phyloP scores from a whole-genome alignment of 2,329 filamentous ascomycete genomes.

The Curvularia sp. region DNA sequence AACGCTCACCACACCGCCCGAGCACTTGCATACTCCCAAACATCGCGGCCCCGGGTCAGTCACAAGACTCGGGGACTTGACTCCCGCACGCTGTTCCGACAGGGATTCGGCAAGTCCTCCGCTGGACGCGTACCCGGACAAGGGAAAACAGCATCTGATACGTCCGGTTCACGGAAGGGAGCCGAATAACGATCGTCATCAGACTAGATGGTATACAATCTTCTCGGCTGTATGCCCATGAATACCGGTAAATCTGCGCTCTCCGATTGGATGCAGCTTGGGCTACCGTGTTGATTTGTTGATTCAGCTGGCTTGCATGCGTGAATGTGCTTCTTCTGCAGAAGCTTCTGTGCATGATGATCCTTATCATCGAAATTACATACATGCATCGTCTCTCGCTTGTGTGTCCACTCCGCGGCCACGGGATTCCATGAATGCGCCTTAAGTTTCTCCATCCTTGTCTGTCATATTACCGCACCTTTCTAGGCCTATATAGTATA shows the following conservation, averaged over 20 bases:
- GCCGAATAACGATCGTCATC: neutral
- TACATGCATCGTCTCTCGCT: neutral
- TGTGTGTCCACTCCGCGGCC: neutral
- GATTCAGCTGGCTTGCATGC: neutral
- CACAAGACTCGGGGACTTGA: neutral
- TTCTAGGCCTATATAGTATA: no score
- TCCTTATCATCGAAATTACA: neutral
- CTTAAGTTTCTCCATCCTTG: no score
- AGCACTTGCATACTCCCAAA: neutral
- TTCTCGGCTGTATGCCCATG: neutral
- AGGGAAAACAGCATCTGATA: neutral
- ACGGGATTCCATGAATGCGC: no score
- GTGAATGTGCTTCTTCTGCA: neutral
- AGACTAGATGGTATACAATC: neutral
- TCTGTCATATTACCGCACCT: no score
- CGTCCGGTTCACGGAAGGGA: neutral
- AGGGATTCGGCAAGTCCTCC: neutral
- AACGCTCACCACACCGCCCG: neutral
- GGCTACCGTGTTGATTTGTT: neutral
- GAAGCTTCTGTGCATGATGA: neutral
- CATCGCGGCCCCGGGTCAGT: neutral
- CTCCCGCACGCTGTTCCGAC: neutral
- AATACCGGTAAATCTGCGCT: neutral
- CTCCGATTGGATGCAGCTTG: neutral
- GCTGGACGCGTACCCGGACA: neutral